Conservation (phyloP, 2,329 filamentous ascomycete genomes). For the Colletotrichum gloeosporioides region DNA sequence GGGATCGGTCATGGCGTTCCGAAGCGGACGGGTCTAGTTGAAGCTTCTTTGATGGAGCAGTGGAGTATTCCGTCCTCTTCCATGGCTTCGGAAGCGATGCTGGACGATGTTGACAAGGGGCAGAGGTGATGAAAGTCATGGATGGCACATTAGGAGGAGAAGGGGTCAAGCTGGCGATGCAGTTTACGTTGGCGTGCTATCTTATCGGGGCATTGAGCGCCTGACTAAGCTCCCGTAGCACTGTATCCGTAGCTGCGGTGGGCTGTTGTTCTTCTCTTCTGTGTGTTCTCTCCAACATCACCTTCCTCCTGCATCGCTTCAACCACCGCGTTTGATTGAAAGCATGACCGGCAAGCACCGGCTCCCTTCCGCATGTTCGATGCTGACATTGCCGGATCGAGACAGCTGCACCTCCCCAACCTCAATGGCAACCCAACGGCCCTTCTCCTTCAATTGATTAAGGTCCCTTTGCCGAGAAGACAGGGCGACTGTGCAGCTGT, state of each 20-base stretch:
- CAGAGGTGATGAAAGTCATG: background rate
- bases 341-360: background rate
- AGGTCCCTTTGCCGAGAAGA: background rate
- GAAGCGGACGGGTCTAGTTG: background rate
- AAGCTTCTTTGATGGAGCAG: background rate
- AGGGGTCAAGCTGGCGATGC: background rate
- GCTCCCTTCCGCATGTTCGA: background rate
- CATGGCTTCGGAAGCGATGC: background rate
- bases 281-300: background rate
- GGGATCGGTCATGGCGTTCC: conserved; percentile 1
- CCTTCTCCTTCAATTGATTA: background rate
- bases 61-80: background rate
- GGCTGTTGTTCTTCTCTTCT: background rate
- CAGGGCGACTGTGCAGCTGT: conserved; percentile 5
- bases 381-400: background rate
- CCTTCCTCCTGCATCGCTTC: background rate
- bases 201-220: background rate
- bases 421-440: background rate
- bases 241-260: background rate
- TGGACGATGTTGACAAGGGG: background rate
- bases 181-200: background rate
- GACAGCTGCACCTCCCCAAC: background rate
- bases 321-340: background rate
- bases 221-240: background rate
- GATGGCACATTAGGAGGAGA: background rate